These are phyloP conservation scores for Suaeda aralocaspica DNA, from an alignment of 148 eudicot genomes.

Conservation along the genomic window DNA sequence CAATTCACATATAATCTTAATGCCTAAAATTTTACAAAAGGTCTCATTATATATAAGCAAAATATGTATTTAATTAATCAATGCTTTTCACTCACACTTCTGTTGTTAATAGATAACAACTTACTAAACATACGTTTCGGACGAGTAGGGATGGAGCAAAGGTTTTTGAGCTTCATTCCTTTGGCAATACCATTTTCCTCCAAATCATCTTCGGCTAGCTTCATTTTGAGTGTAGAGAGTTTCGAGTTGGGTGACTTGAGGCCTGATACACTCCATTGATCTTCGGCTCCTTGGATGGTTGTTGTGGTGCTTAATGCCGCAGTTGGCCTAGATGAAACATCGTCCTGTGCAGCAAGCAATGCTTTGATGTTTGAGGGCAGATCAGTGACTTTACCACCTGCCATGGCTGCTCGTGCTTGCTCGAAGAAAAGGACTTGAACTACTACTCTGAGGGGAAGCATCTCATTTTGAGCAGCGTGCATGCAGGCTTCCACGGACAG, in stretches of 20 bases:
- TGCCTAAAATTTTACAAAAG: slow-evolving; percentile 28
- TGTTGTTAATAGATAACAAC: slow-evolving; percentile 65
- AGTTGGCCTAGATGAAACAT: slow-evolving; percentile 34
- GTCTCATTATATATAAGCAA: background rate
- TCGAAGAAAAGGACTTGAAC: slow-evolving; percentile 93
- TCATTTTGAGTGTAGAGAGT: slow-evolving; percentile 62
- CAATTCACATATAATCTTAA: slow-evolving; percentile 27
- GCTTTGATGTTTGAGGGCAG: slow-evolving; percentile 69
- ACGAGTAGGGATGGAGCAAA: slow-evolving; percentile 53
- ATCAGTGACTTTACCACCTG: slow-evolving; percentile 47
- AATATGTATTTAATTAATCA: slow-evolving; percentile 18
- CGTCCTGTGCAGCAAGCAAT: slow-evolving; percentile 43
- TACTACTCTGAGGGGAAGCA: slow-evolving; percentile 66
- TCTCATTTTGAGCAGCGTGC: slow-evolving; percentile 80
- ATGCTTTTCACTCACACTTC: slow-evolving; percentile 41
- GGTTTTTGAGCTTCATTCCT: slow-evolving; percentile 44
- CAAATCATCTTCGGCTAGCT: slow-evolving; percentile 69
- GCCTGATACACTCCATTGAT: slow-evolving; percentile 77
- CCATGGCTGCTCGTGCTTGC: slow-evolving; percentile 63
- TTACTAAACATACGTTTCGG: slow-evolving; percentile 80
- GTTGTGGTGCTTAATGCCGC: slow-evolving; percentile 36
- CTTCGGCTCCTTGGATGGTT: slow-evolving; percentile 41
- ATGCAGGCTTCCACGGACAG: slow-evolving; percentile 60
- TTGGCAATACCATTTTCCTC: slow-evolving; percentile 46
- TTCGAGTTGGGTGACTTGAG: slow-evolving; percentile 56